Evolutionary conservation across 2,329 filamentous ascomycete genomes (phyloP).

Genomic region (Pseudopithomyces chartarum): DNA sequence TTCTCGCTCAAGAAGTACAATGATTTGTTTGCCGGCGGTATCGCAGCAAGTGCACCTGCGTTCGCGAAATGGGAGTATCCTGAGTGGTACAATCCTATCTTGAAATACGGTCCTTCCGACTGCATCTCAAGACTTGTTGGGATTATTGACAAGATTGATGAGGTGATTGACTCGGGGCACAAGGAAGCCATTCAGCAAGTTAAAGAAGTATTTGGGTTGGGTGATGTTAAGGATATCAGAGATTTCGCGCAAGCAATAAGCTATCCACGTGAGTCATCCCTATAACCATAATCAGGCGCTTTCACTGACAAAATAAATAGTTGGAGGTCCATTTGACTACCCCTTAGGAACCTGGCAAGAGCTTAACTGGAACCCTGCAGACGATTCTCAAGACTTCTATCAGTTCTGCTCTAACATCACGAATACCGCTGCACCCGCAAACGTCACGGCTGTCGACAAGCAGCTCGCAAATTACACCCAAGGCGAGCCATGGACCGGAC

Average conservation of each 20-base stretch:
- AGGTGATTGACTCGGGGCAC: slow-evolving; percentile 51
- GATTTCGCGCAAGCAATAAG: slow-evolving; percentile 58
- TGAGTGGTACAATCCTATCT: slow-evolving; percentile 57
- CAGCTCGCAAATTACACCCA: slow-evolving; percentile 55
- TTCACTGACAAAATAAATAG: not conserved
- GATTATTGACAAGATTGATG: slow-evolving; percentile 58
- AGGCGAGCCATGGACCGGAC: slow-evolving; percentile 56
- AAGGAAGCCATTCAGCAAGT: slow-evolving; percentile 50
- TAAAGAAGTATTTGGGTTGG: slow-evolving; percentile 56
- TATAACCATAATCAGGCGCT: not conserved
- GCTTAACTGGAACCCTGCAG: slow-evolving; percentile 53
- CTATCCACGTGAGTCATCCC: slow-evolving; percentile 38
- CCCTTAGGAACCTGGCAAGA: slow-evolving; percentile 61
- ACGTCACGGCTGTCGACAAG: slow-evolving; percentile 53
- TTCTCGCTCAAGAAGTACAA: slow-evolving; percentile 55
- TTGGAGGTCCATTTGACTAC: slow-evolving; percentile 56
- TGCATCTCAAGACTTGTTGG: slow-evolving; percentile 56
- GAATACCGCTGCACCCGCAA: slow-evolving; percentile 50
- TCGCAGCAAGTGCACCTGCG: slow-evolving; percentile 54
- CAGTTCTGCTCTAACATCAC: slow-evolving; percentile 59
- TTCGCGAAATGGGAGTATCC: slow-evolving; percentile 52
- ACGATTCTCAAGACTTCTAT: slow-evolving; percentile 55
- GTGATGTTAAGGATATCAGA: slow-evolving; percentile 49
- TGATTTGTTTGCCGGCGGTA: slow-evolving; percentile 55
- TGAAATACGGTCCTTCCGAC: slow-evolving; percentile 56